Base-by-base conservation (phyloP, 176 grass and related monocot genomes). In the Thalia dealbata region DNA sequence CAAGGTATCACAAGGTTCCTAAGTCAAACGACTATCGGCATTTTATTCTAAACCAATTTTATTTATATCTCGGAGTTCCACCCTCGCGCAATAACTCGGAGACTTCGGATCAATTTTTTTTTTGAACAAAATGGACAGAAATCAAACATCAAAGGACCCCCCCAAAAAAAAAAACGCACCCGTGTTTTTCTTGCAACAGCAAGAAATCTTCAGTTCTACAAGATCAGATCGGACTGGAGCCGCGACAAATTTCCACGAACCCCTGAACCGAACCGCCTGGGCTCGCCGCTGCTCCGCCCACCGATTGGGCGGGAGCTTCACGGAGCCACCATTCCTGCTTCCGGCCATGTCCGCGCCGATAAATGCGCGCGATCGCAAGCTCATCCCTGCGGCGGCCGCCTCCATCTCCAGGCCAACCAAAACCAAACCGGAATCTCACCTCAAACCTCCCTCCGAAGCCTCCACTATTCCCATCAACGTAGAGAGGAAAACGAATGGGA, bases 161-260 rank as follows among this genome's bases (percentile, higher is more conserved):
- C n/a, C n/a, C n/a, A n/a, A 44, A 21, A 15, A 44, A 13, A 44
- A 13, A 27, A 32, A 68, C 38, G 43, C 65, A 68, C 65, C 65
- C 0, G 65, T 43, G 38, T 68, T 68, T 68, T 68, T 68, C 65
- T 55, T 72, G 42, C 23, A 72, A 21, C 48, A 72, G 52, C 70
- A 72, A 11, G 70, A 52, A 72, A 72, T 52, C 70, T 72, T 72
- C 25, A 55, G 50, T 25, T 52, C 70, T 24, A 16, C 24, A 51
- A 13, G 48, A 50, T 15, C 46, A 19, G 70, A 30, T 3, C 46
- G 48, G 21, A 21, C 23, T 6, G 48, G 26, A 52, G 25, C 70
- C 16, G 9, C 23, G n/a, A n/a, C n/a, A 30, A n/a, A 6, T 4
- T 72, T 72, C 48, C 14, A 29, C 8, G 48, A 30, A 29, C 29